Conservation (phyloP, 176 grass and related monocot genomes). For the Aegilops bicornis region DNA sequence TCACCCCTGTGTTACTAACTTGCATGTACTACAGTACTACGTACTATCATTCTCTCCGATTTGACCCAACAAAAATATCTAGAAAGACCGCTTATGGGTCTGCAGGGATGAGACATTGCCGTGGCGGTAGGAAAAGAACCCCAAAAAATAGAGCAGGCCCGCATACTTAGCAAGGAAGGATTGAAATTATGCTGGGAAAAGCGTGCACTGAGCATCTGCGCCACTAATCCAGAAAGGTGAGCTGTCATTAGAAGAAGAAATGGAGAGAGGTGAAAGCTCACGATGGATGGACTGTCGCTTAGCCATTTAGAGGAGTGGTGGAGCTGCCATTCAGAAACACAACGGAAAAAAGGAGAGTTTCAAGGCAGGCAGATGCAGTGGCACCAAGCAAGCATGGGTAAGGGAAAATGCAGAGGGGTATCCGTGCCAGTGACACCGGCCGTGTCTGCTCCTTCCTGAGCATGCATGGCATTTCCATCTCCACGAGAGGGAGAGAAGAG, state of each 20-base stretch:
- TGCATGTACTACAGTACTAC: too few species aligned
- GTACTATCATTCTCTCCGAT: too few species aligned
- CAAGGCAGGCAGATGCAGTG: too few species aligned
- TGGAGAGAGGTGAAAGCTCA: constrained; percentile 24
- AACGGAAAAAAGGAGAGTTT: neutral
- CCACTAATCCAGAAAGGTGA: neutral
- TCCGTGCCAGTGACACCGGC: neutral
- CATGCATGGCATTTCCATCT: neutral
- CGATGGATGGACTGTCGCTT: neutral
- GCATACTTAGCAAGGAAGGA: neutral
- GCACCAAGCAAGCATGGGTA: too few species aligned
- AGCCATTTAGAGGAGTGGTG: neutral
- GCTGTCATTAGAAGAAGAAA: too few species aligned
- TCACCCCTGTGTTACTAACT: too few species aligned
- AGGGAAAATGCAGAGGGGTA: neutral
- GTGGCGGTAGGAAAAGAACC: neutral
- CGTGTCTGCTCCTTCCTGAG: neutral
- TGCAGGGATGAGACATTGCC: neutral
- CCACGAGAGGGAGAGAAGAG: neutral
- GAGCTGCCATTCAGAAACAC: neutral
- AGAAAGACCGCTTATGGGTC: neutral
- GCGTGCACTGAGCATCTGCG: constrained; percentile 7
- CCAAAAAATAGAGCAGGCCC: neutral
- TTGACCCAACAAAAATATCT: too few species aligned
- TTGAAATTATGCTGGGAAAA: neutral